A percentile compares a stretch with the other conserved stretches of the same genome.
These are phyloP conservation scores for Nicotiana tomentosiformis DNA, from an alignment of 257 asterid species.

Conservation along the genomic window DNA sequence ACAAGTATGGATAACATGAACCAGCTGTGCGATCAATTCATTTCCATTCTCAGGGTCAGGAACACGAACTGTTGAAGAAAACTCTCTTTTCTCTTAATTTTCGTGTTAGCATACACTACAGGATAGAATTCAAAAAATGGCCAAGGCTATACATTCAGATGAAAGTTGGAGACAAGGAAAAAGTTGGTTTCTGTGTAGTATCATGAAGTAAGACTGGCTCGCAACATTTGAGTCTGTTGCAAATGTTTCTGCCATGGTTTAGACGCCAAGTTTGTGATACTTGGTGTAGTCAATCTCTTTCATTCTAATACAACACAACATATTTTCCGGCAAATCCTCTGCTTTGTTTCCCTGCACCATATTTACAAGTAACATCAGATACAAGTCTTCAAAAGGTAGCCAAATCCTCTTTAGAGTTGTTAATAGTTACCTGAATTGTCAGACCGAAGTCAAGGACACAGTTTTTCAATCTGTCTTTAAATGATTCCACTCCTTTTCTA, in stretches of 20 bases:
- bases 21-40: too few relatives aligned
- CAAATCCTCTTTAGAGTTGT: not conserved
- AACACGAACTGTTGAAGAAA: not conserved
- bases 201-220: not conserved
- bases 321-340: conserved; percentile 80
- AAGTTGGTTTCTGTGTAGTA: not conserved
- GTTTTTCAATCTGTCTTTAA: conserved; percentile 72
- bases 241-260: conserved; percentile 15
- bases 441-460: conserved; percentile 85
- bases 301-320: conserved; percentile 70
- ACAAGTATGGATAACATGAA: not conserved
- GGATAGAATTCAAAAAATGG: not conserved
- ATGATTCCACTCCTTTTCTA: conserved; percentile 83
- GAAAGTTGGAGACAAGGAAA: not conserved
- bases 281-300: conserved; percentile 66
- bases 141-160: not conserved
- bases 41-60: not conserved
- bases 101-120: not conserved
- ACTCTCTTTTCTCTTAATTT: not conserved
- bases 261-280: conserved; percentile 51
- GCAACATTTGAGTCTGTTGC: not conserved
- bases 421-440: conserved; percentile 71
- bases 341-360: conserved; percentile 76
- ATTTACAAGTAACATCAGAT: not conserved
- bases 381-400: not conserved